Conservation (phyloP, 176 grass and related monocot genomes). For the Musa acuminata region DNA sequence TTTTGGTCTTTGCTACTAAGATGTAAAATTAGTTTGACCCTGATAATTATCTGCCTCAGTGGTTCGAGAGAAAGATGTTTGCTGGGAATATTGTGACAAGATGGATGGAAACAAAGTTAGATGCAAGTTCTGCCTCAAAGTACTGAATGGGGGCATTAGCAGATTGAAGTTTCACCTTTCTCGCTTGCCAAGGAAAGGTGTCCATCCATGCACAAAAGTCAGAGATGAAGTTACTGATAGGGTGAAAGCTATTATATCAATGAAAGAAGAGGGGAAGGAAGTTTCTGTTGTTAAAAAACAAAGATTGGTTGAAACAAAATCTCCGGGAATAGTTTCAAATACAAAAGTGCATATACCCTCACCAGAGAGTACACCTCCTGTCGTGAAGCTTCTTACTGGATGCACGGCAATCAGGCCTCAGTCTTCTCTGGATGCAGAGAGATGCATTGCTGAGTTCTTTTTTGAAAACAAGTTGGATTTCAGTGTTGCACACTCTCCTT, state of each 20-base stretch:
- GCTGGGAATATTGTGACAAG: conserved; percentile 97
- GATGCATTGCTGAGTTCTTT: conserved; percentile 92
- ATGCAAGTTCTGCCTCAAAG: conserved; percentile 83
- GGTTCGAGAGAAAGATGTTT: conserved; percentile 88
- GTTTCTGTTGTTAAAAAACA: conserved; percentile 51
- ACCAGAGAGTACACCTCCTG: conserved; percentile 28
- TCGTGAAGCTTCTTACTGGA: conserved; percentile 18
- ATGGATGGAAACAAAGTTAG: conserved; percentile 87
- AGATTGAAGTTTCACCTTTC: conserved; percentile 92
- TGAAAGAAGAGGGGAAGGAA: conserved; percentile 80
- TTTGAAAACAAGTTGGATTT: conserved; percentile 93
- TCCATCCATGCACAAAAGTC: conserved; percentile 70
- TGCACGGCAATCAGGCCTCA: conserved; percentile 26
- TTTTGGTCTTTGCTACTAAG: background rate
- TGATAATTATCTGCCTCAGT: conserved; percentile 19
- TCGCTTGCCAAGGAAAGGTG: conserved; percentile 76
- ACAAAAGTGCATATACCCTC: conserved; percentile 26
- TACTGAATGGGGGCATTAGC: conserved; percentile 89
- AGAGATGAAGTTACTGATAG: conserved; percentile 52
- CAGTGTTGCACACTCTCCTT: conserved; percentile 49
- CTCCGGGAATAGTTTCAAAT: conserved; percentile 9
- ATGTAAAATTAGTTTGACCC: background rate
- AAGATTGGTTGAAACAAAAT: conserved; percentile 29
- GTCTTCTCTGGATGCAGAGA: conserved; percentile 42
- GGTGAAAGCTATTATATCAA: conserved; percentile 66